Evolutionary conservation across 805 yeast genomes (phyloP), one percentile per base, ranked within the genome.

Genomic region (Cyberlindnera nakhonratchasimensis): DNA sequence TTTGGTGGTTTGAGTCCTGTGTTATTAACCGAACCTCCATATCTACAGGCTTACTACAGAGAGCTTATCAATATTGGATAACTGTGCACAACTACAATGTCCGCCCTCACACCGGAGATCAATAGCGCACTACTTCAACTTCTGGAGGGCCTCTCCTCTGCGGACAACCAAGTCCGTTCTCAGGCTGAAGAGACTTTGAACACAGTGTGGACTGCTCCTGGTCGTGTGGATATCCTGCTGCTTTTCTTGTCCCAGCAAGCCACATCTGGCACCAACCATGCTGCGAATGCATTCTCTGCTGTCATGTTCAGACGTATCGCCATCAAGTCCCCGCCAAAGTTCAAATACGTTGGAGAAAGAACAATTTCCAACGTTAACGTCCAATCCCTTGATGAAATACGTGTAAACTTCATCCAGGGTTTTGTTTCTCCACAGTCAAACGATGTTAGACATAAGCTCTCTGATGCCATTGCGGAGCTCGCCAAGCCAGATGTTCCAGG

Each of bases 381-480:
- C 24, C 74, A 70, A 6, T 82, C 81, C 3, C 71, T 78, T 45
- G 62, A 57, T 29, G 84, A 82, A 56, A 78, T 91, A 39, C 78
- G 95, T 51, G 53, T 68, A 14, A 70, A 78, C 18, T 72, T 91
- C 29, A 70, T 90, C 51, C 74, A 74, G 45, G 98, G 96, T 13
- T 87, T 91, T 55, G 60, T 77, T 3, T 61, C 79, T 10, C 81
- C 73, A 46, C 87, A 82, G 59, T 68, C 84, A n/a, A 79, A 78
- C 47, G 78, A 77, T 48, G 88, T 88, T 24, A 80, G 97, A 60
- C 96, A 91, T 63, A 93, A 91, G 59, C 69, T 93, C 37, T 82
- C 96, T 2, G 99, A 93, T 69, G 95, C 96, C 8, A 83, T 93
- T 36, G 86, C 97, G 1, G 98, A 90, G 64, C 78, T 91, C 34